Evolutionary conservation across 306 rosid species (phyloP), one percentile per base, ranked within the genome.

Genomic region (Inga leiocalycina): DNA sequence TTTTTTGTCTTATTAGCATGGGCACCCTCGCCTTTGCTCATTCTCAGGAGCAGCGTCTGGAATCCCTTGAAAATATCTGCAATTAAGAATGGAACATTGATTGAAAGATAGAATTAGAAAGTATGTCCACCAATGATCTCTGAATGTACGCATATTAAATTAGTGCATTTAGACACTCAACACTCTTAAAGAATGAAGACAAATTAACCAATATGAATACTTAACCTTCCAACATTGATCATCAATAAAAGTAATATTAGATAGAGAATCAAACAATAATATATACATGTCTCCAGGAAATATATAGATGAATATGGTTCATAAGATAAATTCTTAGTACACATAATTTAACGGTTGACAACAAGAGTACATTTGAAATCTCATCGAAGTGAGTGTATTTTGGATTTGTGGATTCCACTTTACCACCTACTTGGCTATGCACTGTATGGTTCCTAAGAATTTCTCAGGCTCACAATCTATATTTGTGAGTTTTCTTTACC

Each of bases 61-160:
- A 56, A 91, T 86, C 22, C 95, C 95, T 79, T 90, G 95, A 83
- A 91, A 90, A 74, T 91, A 91, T 87, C 93, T 91, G 90, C 83
- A 80, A 69, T 80, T 35, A n/a, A 75, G 10, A 75, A 16, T 46
- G 57, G 20, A 45, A 22, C n/a, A 72, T 4, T 72, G 10, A 45
- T 54, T 54, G 61, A 52, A 52, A 52, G n/a, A 16, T 17, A 16
- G 19, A 52, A 52, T 4, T 52, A 52, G 59, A 52, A 52, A 52
- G 59, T 19, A 14, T 52, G 22, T 52, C 59, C 22, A 14, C 17
- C 59, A 52, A 52, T 17, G 5, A 52, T 52, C 59, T 15, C 59
- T 17, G 7, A 52, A 52, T 52, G 59, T 15, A 14, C 4, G n/a
- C 59, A 52, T 5, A 17, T 52, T 19, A 52, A 52, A 16, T 52